These are phyloP conservation scores for Mimosa bimucronata DNA, from an alignment of 306 rosid genomes.

Conservation along the genomic window DNA sequence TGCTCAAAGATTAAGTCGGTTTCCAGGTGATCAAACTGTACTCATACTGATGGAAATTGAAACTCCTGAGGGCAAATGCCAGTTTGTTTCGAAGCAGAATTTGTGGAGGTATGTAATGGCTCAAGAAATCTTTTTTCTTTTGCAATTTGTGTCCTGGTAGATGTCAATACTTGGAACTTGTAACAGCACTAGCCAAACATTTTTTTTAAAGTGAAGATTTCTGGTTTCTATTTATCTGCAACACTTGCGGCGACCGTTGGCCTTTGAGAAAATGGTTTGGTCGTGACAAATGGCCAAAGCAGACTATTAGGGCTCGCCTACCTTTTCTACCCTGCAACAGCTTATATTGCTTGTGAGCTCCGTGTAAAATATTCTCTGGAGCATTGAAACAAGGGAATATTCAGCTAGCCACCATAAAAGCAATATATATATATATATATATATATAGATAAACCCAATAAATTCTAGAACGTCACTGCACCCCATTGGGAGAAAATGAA, in stretches of 20 bases:
- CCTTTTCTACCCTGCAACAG: background rate
- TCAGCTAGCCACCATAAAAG: too few relatives aligned
- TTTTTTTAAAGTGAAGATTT: background rate
- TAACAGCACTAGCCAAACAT: background rate
- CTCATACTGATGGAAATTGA: constrained; percentile 39
- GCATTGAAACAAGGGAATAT: background rate
- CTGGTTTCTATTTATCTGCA: background rate
- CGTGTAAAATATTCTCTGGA: background rate
- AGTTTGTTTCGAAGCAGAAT: constrained; percentile 40
- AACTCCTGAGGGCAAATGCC: constrained; percentile 43
- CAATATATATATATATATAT: too few relatives aligned
- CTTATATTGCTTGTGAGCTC: background rate
- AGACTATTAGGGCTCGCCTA: background rate
- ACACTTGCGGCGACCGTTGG: background rate
- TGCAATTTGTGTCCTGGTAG: constrained; percentile 36
- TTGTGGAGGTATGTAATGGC: constrained; percentile 38
- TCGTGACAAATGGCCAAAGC: background rate
- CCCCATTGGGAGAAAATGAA: too few relatives aligned
- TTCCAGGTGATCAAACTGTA: constrained; percentile 43
- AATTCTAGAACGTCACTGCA: too few relatives aligned
- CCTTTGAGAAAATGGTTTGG: background rate
- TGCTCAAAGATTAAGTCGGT: constrained; percentile 40
- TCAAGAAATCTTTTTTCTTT: constrained; percentile 1
- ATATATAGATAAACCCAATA: too few relatives aligned
- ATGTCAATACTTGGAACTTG: constrained; percentile 30